Conservation (phyloP, 2,329 filamentous ascomycete species). For the Lecanicillium sp. region DNA sequence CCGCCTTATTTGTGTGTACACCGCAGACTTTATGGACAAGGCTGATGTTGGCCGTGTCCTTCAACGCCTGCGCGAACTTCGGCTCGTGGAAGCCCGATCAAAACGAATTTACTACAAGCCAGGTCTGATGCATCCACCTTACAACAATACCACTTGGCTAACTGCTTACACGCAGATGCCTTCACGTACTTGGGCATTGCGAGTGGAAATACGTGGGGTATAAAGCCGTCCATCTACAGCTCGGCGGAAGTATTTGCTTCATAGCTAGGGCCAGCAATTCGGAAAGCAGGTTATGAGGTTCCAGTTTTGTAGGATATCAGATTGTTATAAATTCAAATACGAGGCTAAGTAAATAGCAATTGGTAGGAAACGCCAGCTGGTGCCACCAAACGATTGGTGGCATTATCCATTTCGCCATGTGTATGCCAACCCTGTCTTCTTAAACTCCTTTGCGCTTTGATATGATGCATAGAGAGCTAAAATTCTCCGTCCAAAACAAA, state of each 20-base stretch:
- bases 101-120: slow-evolving; percentile 70
- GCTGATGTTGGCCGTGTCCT: slow-evolving; percentile 64
- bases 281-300: too few species aligned
- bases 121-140: slow-evolving; percentile 35
- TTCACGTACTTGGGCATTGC: slow-evolving; percentile 60
- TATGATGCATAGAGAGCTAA: too few species aligned
- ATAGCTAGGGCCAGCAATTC: neutral
- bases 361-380: too few species aligned
- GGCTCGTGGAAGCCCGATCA: slow-evolving; percentile 41
- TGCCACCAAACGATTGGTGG: too few species aligned
- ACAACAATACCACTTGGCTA: slow-evolving; percentile 7
- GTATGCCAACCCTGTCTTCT: too few species aligned
- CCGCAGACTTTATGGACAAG: slow-evolving; percentile 61
- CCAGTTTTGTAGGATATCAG: too few species aligned
- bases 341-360: too few species aligned
- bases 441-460: too few species aligned
- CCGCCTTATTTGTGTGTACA: slow-evolving; percentile 71
- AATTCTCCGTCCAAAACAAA: too few species aligned
- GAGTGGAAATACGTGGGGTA: slow-evolving; percentile 51
- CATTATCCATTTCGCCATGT: too few species aligned
- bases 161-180: slow-evolving; percentile 40
- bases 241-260: slow-evolving; percentile 32
- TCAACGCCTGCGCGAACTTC: slow-evolving; percentile 51
- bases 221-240: slow-evolving; percentile 52
- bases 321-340: too few species aligned